Base-by-base conservation (phyloP, 2,329 filamentous ascomycete species). In the Ascosphaera aggregata region DNA sequence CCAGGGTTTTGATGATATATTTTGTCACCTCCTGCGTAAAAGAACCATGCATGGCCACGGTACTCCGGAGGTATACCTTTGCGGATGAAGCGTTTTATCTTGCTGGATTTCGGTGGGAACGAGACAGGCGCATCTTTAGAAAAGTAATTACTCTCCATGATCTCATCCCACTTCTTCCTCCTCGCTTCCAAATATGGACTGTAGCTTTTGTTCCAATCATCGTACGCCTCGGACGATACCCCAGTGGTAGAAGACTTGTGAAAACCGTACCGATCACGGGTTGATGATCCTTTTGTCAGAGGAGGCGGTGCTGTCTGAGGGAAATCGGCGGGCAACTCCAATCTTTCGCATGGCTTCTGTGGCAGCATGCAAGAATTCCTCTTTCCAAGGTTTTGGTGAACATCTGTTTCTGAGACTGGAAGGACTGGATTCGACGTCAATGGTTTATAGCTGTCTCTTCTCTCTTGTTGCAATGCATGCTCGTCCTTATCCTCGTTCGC, bases 31-130 rank as follows among this genome's bases (percentile, higher is more conserved):
- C 82, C 82, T 9, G 84, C 82, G 53, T 94, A 95, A 60, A 80
- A 94, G 56, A 92, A 95, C 86, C 86, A 95, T 36, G 86, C 86
- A 4, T 80, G 78, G n/a, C 86, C 86, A 50, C 86, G 73, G 73
- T 84, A 92, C 46, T 93, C 82, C 0, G 85, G 81, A 2, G 86
- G 86, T 38, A 94, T 86, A 13, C 86, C 86, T 56, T 94, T 95
- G 39, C 85, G 74, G 37, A 93, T 71, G 52, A 89, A 94, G 15
- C 84, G 71, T 58, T 91, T 93, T 34, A 89, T 73, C 57, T 91
- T 92, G 36, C 75, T 71, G 38, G 74, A 80, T 39, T 75, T 77
- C 1, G 76, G 68, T 1, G 86, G 86, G 47, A 95, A 95, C 2
- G 72, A 69, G 30, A 70, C 73, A 1, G 82, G 85, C 3, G 71